Base-by-base conservation (phyloP, 768 basidiomycete genomes). In the Hericium erinaceus region DNA sequence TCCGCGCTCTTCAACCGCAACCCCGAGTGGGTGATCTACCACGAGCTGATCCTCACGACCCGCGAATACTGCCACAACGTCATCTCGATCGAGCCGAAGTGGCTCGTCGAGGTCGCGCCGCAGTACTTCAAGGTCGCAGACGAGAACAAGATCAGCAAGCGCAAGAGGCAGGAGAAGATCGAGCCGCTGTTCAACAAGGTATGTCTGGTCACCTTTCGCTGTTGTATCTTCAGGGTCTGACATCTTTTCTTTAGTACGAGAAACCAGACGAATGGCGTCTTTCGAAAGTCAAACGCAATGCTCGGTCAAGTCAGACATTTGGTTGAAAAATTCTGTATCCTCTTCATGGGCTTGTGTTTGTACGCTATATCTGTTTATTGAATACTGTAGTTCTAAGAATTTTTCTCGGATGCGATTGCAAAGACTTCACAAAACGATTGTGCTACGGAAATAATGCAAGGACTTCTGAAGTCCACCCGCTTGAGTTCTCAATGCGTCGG, bases 71-170 rank as follows among this genome's bases (percentile, higher is more conserved):
- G 87, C 69, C 87, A 91, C 65, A 93, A 90, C 56, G 92, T 98
- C 48, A 95, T 93, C 0, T 91, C 92, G 0, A 81, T 99, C 59
- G 97, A 99, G 68, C 95, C 97, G 4, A 97, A 97, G 70, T 99
- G 95, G 97, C 82, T 98, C 8, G 90, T 94, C 16, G 95, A 99
- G 67, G 94, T 95, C 22, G 97, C 95, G 7, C 95, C 97, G 1
- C 93, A 95, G 59, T 98, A 97, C 80, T 99, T 98, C 87, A 92
- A 91, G 72, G 93, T 99, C 48, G 94, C 95, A 2, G 97, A 98
- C 71, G 89, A 84, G 55, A 95, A 94, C 75, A 98, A 97, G 73
- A 95, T 98, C 74, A 94, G 91, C 68, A 95, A 95, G 72, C 82
- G 93, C 63, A 98, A 97, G 79, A 84, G 80, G 71, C 88, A 93